phyloP scores from a whole-genome alignment of 2,329 filamentous ascomycete species.

The Capronia coronata region DNA sequence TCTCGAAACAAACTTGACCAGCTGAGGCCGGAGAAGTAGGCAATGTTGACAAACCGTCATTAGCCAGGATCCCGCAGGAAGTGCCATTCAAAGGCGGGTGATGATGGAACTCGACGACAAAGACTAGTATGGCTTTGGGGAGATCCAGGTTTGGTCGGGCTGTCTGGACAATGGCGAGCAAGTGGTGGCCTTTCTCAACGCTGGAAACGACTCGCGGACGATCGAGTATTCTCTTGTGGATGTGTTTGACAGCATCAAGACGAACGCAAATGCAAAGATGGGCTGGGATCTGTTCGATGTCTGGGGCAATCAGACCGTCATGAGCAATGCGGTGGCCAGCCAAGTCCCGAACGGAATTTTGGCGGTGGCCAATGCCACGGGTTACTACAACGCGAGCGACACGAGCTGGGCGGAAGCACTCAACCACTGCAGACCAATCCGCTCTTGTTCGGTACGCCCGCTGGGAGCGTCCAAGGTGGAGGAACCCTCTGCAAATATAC shows the following conservation, averaged over 20 bases:
- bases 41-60: constrained; percentile 47
- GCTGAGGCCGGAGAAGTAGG: constrained; percentile 39
- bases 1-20: constrained; percentile 41
- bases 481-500: constrained; percentile 37
- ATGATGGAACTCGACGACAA: constrained; percentile 39
- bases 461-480: constrained; percentile 40
- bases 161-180: constrained; percentile 43
- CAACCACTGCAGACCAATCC: constrained; percentile 36
- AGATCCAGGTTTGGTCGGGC: constrained; percentile 48
- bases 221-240: constrained; percentile 49
- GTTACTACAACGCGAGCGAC: constrained; percentile 46
- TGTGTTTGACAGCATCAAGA: constrained; percentile 45
- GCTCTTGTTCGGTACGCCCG: constrained; percentile 43
- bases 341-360: constrained; percentile 39
- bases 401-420: constrained; percentile 46
- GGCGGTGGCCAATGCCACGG: constrained; percentile 31
- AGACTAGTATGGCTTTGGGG: constrained; percentile 41
- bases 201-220: constrained; percentile 36
- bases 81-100: constrained; percentile 41
- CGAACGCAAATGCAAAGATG: constrained; percentile 38
- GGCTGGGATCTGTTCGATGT: constrained; percentile 51
- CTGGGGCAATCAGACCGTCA: constrained; percentile 46
- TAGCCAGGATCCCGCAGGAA: constrained; percentile 43
- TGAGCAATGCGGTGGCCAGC: constrained; percentile 42
- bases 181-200: constrained; percentile 48